Percentiles rank a stretch among this genome's conserved stretches.
Conservation (phyloP, 2,329 filamentous ascomycete species). For the Xylaria sp. region DNA sequence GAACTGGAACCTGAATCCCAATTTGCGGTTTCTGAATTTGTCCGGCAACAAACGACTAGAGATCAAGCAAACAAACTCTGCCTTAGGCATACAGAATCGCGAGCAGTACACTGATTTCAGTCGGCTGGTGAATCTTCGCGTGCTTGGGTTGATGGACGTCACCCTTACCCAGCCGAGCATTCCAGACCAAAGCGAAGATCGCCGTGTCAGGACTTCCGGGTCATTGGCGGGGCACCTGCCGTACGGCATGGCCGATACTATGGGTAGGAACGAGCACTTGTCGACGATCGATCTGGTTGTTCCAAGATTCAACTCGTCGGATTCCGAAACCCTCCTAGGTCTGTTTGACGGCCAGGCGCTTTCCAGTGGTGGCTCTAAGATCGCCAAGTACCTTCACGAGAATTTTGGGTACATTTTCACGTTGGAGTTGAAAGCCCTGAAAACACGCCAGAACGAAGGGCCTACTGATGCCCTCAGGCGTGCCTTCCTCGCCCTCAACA, state of each 20-base stretch:
- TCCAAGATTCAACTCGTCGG: slow-evolving; percentile 84
- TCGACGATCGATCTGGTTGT: slow-evolving; percentile 96
- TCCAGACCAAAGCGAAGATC: slow-evolving; percentile 92
- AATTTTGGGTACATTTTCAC: slow-evolving; percentile 87
- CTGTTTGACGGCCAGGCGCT: slow-evolving; percentile 94
- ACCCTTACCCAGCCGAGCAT: slow-evolving; percentile 92
- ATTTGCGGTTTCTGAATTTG: slow-evolving; percentile 91
- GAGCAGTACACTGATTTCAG: slow-evolving; percentile 87
- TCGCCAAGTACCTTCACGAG: slow-evolving; percentile 95
- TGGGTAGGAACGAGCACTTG: slow-evolving; percentile 90
- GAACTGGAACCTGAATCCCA: slow-evolving; percentile 99
- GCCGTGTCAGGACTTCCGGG: slow-evolving; percentile 95
- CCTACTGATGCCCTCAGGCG: slow-evolving; percentile 82
- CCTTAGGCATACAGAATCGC: slow-evolving; percentile 56
- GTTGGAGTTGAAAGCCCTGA: slow-evolving; percentile 76
- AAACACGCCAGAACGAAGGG: slow-evolving; percentile 68
- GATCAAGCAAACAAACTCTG: slow-evolving; percentile 71
- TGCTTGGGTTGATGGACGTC: slow-evolving; percentile 96
- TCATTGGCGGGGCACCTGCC: slow-evolving; percentile 86
- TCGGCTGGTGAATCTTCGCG: slow-evolving; percentile 77
- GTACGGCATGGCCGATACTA: slow-evolving; percentile 96
- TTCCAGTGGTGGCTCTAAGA: slow-evolving; percentile 87
- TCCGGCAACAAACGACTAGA: slow-evolving; percentile 96
- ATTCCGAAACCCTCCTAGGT: slow-evolving; percentile 89
- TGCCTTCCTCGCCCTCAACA: slow-evolving; percentile 88